Conservation (phyloP, 306 rosid species). For the Begonia fuchsioides region DNA sequence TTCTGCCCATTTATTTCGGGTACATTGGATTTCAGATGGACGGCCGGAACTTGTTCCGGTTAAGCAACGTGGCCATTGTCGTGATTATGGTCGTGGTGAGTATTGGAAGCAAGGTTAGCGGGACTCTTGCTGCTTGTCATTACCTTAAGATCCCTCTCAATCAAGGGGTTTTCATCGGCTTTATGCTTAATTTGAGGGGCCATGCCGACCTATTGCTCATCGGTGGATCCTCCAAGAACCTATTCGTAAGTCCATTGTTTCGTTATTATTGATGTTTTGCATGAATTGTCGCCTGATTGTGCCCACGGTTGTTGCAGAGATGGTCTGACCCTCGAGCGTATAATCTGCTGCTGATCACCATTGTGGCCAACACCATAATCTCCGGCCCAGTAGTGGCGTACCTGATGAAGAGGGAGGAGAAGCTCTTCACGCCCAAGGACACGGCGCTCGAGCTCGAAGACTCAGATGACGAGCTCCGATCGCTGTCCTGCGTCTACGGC, state of each 20-base stretch:
- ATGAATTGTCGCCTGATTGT: neutral
- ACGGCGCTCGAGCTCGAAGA: conserved; percentile 34
- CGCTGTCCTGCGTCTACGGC: conserved; percentile 60
- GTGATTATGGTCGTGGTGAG: conserved; percentile 43
- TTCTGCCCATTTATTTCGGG: conserved; percentile 77
- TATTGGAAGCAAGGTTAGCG: conserved; percentile 57
- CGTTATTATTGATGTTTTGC: conserved; percentile 12
- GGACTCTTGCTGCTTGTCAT: conserved; percentile 47
- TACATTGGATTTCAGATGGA: conserved; percentile 74
- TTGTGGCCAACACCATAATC: conserved; percentile 58
- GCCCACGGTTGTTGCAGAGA: conserved; percentile 24
- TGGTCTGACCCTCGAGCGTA: conserved; percentile 31
- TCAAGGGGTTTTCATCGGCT: conserved; percentile 65
- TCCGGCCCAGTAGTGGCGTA: conserved; percentile 69
- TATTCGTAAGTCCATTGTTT: conserved; percentile 33
- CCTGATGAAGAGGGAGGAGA: conserved; percentile 42
- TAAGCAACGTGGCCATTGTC: conserved; percentile 5
- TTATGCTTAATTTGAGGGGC: conserved; percentile 66
- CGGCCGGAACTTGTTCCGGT: conserved; percentile 15
- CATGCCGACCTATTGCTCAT: conserved; percentile 80
- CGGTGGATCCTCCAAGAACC: conserved; percentile 39
- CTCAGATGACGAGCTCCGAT: conserved; percentile 38
- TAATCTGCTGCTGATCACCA: conserved; percentile 44
- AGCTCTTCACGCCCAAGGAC: conserved; percentile 34
- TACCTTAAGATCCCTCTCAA: conserved; percentile 49